These are phyloP conservation scores for Diophrys appendiculata DNA, from an alignment of 73 alveolate genomes.

Conservation along the genomic window DNA sequence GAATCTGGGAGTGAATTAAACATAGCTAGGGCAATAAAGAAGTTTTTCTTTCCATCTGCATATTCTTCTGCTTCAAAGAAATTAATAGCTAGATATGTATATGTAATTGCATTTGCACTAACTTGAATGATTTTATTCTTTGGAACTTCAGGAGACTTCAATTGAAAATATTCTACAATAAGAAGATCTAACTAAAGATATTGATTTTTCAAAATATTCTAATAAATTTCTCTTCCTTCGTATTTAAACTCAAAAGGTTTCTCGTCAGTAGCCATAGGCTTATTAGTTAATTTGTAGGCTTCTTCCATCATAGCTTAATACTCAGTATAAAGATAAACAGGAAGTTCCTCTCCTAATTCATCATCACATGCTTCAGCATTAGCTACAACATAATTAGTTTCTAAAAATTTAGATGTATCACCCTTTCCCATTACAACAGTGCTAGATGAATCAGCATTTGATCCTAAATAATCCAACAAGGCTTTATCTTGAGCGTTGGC, in stretches of 20 bases:
- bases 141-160: constrained; percentile 2
- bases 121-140: constrained; percentile 12
- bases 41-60: constrained; percentile 56
- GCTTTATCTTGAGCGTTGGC: background rate
- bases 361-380: background rate
- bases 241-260: constrained; percentile 77
- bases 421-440: background rate
- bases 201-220: constrained; percentile 43
- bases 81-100: constrained; percentile 71
- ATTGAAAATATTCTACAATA: constrained; percentile 23
- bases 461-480: background rate
- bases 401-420: background rate
- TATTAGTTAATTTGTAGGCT: constrained; percentile 41
- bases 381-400: background rate
- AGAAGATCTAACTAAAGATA: background rate
- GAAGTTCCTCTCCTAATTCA: constrained; percentile 11
- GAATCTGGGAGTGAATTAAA: constrained; percentile 67
- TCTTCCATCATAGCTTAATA: constrained; percentile 49
- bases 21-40: constrained; percentile 29
- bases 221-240: constrained; percentile 69
- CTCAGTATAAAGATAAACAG: constrained; percentile 48
- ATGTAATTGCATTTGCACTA: constrained; percentile 4
- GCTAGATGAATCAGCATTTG: background rate
- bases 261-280: constrained; percentile 32
- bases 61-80: constrained; percentile 84